Conservation (phyloP, 192 early-diverging fungal species). For the Backusella macrospora region DNA sequence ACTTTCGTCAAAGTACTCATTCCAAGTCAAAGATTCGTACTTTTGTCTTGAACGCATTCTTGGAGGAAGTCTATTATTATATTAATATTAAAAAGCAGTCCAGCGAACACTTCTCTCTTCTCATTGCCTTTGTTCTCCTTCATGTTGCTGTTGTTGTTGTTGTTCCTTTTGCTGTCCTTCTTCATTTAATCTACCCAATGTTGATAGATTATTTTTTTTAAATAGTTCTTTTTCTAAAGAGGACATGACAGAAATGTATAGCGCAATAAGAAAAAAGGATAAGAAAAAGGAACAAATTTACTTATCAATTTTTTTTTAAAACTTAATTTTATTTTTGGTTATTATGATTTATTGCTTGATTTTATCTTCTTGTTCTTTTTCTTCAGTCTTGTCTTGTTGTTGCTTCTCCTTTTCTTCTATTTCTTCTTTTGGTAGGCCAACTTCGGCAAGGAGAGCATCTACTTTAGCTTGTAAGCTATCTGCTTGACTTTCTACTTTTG, state of each 20-base stretch:
- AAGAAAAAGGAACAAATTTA: neutral
- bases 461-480: slow-evolving; percentile 28
- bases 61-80: slow-evolving; percentile 6
- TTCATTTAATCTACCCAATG: slow-evolving; percentile 20
- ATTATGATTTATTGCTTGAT: neutral
- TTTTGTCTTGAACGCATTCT: neutral
- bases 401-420: neutral
- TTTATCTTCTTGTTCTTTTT: neutral
- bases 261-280: neutral
- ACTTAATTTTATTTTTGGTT: slow-evolving; percentile 6
- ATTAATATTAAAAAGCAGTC: neutral
- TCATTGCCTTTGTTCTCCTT: slow-evolving; percentile 5
- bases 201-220: slow-evolving; percentile 18
- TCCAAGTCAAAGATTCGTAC: slow-evolving; percentile 54
- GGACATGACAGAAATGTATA: slow-evolving; percentile 25
- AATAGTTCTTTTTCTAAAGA: slow-evolving; percentile 35
- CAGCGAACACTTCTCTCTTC: neutral
- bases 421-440: slow-evolving; percentile 1
- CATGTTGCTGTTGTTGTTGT: neutral
- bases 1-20: slow-evolving; percentile 58
- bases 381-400: neutral
- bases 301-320: neutral
- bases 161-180: neutral
- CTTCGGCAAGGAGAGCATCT: slow-evolving; percentile 26
- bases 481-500: slow-evolving; percentile 27